Evolutionary conservation across 768 basidiomycete species (phyloP), one percentile per base, ranked within the genome.

Genomic region (Lactarius hatsudake): DNA sequence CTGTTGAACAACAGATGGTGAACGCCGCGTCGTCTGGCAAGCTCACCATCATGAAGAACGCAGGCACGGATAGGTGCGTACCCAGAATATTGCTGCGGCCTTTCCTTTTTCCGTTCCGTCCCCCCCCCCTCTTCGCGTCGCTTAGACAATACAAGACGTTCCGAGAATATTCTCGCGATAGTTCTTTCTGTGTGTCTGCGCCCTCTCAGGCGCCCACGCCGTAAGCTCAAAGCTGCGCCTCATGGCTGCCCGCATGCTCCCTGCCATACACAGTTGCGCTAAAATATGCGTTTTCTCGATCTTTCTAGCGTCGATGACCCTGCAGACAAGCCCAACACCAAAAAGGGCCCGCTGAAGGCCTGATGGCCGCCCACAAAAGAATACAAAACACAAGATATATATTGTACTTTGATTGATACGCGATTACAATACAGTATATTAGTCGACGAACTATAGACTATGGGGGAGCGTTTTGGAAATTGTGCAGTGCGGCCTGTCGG

Each of bases 1-100:
- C 91, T 26, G 95, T 98, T 72, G 95, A 98, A 76, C 83, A 84
- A 63, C 94, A 96, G 77, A 93, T 95, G 87, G 91, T 93, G 15
- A 80, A 86, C 59, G 94, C 94, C 8, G 95, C 95, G 3, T 94
- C 92, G 5, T 81, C 87, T 53, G 95, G 95, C 45, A 94, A 93
- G 76, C 81, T 98, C 68, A 93, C 93, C 34, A 94, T 98, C 75
- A 94, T 98, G 94, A 92, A 91, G 79, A 85, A 88, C 68, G 76
- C 79, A 17, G 80, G 76, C 23, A 75, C 81, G 45, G 82, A 85
- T 67, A 73, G 74, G 77, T 79, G 67, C 30, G 76, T 71, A 20
- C 18, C 2, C 40, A 30, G 32, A 13, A 28, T 62, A 13, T 3
- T 28, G 32, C 28, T 3, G 10, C 55, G 55, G 55, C 9, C 9